These are phyloP conservation scores for Trichoderma cornu-damae DNA, from an alignment of 2,329 filamentous ascomycete genomes.

Conservation along the genomic window DNA sequence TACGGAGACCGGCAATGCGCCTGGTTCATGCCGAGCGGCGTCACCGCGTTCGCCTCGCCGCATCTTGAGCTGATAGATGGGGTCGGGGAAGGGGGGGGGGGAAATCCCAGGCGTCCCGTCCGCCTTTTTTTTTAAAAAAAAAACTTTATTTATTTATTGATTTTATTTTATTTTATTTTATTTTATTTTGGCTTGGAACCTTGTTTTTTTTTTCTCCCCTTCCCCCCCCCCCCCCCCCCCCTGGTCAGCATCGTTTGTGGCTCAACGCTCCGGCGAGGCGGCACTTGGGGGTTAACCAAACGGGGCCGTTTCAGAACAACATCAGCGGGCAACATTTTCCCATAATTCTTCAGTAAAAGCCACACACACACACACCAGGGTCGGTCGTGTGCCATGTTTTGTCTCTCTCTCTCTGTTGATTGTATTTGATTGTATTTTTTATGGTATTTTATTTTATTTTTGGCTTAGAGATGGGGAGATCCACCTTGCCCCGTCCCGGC, in stretches of 20 bases:
- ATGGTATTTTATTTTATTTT: too few species aligned
- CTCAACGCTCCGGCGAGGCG: too few species aligned
- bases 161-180: too few species aligned
- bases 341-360: not conserved
- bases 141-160: too few species aligned
- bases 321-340: not conserved
- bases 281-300: too few species aligned
- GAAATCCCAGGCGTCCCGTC: not conserved
- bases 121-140: too few species aligned
- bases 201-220: not conserved
- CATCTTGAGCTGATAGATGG: conserved; percentile 18
- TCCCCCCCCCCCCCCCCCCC: too few species aligned
- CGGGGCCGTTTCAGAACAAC: conserved; percentile 1
- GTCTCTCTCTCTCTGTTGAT: not conserved
- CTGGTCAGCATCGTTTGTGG: not conserved
- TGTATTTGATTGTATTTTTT: too few species aligned
- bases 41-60: conserved; percentile 14
- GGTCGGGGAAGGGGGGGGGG: too few species aligned
- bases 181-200: too few species aligned
- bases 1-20: conserved; percentile 9
- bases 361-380: not conserved
- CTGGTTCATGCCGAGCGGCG: conserved; percentile 4
- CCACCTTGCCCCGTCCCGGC: too few species aligned
- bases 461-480: too few species aligned
- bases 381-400: not conserved